A percentile compares a stretch with the other conserved stretches of the same genome.
phyloP scores from a whole-genome alignment of 352 stramenopile genomes.

The Blastocystis sp. region DNA sequence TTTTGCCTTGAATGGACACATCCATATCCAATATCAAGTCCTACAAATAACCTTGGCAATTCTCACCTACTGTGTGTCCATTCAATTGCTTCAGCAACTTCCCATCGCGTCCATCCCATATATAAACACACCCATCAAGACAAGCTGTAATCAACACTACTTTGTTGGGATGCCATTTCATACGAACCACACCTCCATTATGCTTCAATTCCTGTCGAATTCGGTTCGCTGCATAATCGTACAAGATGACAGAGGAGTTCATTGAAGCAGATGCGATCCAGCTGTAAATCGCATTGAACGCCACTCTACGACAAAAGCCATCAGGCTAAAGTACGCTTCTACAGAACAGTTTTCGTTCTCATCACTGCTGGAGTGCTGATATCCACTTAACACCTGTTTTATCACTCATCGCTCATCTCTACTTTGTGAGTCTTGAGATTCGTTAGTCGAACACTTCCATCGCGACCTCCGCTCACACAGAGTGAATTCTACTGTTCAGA shows the following conservation, averaged over 20 bases:
- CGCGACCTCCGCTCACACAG: not conserved
- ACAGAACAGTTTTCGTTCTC: slow-evolving; percentile 52
- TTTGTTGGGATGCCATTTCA: slow-evolving; percentile 40
- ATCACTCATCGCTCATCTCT: too few relatives aligned
- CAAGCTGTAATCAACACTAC: slow-evolving; percentile 29
- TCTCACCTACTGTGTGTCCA: not conserved
- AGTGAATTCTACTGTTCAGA: not conserved
- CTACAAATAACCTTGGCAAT: not conserved
- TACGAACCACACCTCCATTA: not conserved
- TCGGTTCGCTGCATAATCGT: not conserved
- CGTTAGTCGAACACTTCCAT: slow-evolving; percentile 20
- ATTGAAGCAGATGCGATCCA: slow-evolving; percentile 13
- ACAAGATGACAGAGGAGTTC: slow-evolving; percentile 28
- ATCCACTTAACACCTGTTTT: not conserved
- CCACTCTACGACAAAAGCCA: not conserved
- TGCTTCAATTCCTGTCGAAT: slow-evolving; percentile 34
- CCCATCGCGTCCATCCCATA: slow-evolving; percentile 28
- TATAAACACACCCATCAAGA: slow-evolving; percentile 44
- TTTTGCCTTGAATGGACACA: not conserved
- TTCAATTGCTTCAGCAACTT: slow-evolving; percentile 21
- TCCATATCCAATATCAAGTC: slow-evolving; percentile 44
- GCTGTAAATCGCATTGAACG: not conserved
- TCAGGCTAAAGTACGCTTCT: not conserved
- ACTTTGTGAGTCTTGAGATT: slow-evolving; percentile 44
- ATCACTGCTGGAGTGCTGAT: not conserved